These are phyloP conservation scores for Citrus medica DNA, from an alignment of 345 rosid species.

Conservation along the genomic window DNA sequence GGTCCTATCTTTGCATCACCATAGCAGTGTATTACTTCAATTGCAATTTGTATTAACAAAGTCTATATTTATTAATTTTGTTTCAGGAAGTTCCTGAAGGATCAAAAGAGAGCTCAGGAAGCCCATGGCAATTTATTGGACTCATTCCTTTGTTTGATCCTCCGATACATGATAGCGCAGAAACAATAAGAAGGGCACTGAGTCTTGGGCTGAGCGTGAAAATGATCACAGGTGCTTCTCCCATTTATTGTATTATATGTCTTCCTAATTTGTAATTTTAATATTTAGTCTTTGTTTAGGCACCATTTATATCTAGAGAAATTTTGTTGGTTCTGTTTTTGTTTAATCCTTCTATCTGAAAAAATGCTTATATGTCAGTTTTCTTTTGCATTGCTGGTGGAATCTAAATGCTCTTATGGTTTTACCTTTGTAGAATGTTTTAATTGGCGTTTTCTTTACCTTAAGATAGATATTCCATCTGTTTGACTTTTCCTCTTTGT, in stretches of 20 bases:
- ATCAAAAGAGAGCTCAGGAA: constrained; percentile 54
- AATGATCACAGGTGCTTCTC: constrained; percentile 51
- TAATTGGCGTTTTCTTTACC: not conserved
- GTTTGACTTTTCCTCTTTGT: not conserved
- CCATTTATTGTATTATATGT: not conserved
- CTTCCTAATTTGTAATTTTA: not conserved
- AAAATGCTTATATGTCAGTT: not conserved
- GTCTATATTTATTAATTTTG: constrained; percentile 2
- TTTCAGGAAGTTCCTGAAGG: constrained; percentile 63
- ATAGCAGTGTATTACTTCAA: not conserved
- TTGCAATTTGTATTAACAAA: not conserved
- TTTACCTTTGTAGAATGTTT: not conserved
- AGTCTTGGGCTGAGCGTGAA: constrained; percentile 65
- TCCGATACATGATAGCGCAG: constrained; percentile 61
- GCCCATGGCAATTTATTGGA: constrained; percentile 63
- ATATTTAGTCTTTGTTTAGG: not conserved
- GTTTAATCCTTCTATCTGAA: not conserved
- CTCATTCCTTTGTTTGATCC: constrained; percentile 68
- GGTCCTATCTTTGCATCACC: not conserved
- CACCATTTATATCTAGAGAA: not conserved
- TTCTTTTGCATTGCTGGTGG: too few species aligned
- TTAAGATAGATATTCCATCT: not conserved
- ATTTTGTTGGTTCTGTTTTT: not conserved
- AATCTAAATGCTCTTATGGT: not conserved
- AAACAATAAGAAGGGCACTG: constrained; percentile 52